phyloP scores from a whole-genome alignment of 148 eudicot genomes.

The Limonium bicolor region DNA sequence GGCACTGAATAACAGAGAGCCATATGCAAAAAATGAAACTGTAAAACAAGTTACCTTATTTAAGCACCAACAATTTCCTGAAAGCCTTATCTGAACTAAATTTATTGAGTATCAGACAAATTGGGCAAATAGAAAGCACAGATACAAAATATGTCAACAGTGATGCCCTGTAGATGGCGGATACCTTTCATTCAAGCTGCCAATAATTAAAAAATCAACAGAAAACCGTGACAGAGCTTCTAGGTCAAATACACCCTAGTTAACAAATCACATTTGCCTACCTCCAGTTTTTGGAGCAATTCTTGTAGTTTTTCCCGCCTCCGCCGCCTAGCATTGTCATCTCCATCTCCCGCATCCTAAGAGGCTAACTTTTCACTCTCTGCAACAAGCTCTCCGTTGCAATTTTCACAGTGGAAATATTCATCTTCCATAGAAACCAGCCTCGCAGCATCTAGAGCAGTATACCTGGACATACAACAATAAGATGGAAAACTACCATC shows the following conservation, averaged over 20 bases:
- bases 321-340: conserved; percentile 92
- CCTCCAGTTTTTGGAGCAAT: conserved; percentile 90
- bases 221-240: background rate
- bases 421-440: conserved; percentile 69
- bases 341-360: conserved; percentile 83
- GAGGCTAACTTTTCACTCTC: conserved; percentile 90
- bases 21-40: too few species aligned
- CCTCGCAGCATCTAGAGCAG: conserved; percentile 93
- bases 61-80: too few species aligned
- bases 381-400: conserved; percentile 85
- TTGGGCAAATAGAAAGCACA: too few species aligned
- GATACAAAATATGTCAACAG: too few species aligned
- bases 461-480: conserved; percentile 50
- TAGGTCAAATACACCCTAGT: background rate
- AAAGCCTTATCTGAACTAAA: too few species aligned
- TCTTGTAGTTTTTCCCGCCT: conserved; percentile 77
- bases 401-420: conserved; percentile 83
- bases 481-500: too few species aligned
- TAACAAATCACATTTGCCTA: conserved; percentile 14
- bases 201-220: too few species aligned
- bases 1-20: too few species aligned
- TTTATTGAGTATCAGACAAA: too few species aligned
- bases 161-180: too few species aligned
- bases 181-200: too few species aligned
- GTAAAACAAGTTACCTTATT: too few species aligned